These are phyloP conservation scores for Polytrichum formosum DNA, from an alignment of 225 moss, liverwort and hornwort genomes.

Conservation along the genomic window DNA sequence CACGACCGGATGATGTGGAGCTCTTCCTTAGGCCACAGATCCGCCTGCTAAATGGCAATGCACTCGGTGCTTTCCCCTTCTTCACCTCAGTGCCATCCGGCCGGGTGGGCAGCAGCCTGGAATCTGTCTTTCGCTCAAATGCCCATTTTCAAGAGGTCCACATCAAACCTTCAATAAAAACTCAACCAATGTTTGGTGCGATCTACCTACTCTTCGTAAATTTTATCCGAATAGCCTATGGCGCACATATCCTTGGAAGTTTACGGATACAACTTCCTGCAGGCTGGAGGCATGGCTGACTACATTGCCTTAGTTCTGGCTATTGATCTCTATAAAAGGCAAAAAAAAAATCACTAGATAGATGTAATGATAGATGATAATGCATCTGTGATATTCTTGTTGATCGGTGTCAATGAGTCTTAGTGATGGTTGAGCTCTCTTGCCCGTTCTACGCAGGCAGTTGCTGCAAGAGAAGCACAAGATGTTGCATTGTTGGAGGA, in stretches of 20 bases:
- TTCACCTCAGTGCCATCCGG: slow-evolving; percentile 98
- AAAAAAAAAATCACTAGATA: no score
- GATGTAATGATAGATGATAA: no score
- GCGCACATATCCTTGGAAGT: no score
- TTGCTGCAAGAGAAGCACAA: slow-evolving; percentile 73
- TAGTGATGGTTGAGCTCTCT: background rate
- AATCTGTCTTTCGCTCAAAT: slow-evolving; percentile 80
- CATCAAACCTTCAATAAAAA: background rate
- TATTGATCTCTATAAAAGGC: no score
- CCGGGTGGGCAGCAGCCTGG: slow-evolving; percentile 75
- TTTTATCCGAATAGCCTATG: background rate
- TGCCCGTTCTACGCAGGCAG: slow-evolving; percentile 44
- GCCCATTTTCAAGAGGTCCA: slow-evolving; percentile 79
- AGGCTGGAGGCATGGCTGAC: background rate
- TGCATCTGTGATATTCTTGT: no score
- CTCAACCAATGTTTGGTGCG: no score
- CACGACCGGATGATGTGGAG: slow-evolving; percentile 87
- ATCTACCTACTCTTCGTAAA: background rate
- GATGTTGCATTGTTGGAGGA: slow-evolving; percentile 83
- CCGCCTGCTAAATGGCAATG: slow-evolving; percentile 60
- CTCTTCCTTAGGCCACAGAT: slow-evolving; percentile 77
- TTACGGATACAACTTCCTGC: background rate
- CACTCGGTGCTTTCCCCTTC: slow-evolving; percentile 78
- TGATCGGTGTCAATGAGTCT: no score
- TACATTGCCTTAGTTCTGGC: no score